These are phyloP conservation scores for Phaeotremella skinneri DNA, from an alignment of 768 basidiomycete genomes.

Conservation along the genomic window DNA sequence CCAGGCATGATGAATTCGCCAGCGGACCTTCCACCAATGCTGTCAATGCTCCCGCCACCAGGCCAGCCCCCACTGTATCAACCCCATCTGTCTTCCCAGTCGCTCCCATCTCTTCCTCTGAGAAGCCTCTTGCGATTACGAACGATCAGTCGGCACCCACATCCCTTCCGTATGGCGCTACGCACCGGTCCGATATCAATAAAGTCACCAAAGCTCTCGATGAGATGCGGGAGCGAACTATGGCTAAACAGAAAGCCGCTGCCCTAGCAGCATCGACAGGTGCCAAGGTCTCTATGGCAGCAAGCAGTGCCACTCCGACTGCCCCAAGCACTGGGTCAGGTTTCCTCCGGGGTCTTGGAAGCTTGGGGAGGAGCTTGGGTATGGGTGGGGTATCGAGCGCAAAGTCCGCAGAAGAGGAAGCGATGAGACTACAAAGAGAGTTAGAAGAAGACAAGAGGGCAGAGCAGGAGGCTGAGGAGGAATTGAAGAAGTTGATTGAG, in stretches of 20 bases:
- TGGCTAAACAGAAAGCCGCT: constrained; percentile 32
- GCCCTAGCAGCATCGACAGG: constrained; percentile 16
- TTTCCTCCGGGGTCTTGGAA: constrained; percentile 40
- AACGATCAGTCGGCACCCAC: neutral
- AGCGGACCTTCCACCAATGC: neutral
- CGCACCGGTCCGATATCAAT: constrained; percentile 27
- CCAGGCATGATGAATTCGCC: constrained; percentile 15
- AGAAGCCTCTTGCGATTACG: neutral
- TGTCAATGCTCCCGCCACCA: constrained; percentile 5
- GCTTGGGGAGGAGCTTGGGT: constrained; percentile 26
- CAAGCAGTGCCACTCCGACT: constrained; percentile 2
- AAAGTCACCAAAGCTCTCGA: constrained; percentile 40
- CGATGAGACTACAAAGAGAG: constrained; percentile 22
- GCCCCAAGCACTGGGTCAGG: constrained; percentile 31
- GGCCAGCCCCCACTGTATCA: neutral
- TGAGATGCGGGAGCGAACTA: constrained; percentile 32
- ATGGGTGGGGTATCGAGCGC: constrained; percentile 15
- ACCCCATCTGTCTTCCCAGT: neutral
- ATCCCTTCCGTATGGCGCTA: neutral
- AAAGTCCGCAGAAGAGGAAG: constrained; percentile 30
- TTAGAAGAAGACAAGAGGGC: constrained; percentile 32
- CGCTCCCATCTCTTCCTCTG: neutral
- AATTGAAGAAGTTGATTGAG: constrained; percentile 29
- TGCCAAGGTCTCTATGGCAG: neutral
- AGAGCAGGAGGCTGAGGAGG: constrained; percentile 27